Conservation (phyloP, 169 alveolate species). For the Perkinsus olseni region DNA sequence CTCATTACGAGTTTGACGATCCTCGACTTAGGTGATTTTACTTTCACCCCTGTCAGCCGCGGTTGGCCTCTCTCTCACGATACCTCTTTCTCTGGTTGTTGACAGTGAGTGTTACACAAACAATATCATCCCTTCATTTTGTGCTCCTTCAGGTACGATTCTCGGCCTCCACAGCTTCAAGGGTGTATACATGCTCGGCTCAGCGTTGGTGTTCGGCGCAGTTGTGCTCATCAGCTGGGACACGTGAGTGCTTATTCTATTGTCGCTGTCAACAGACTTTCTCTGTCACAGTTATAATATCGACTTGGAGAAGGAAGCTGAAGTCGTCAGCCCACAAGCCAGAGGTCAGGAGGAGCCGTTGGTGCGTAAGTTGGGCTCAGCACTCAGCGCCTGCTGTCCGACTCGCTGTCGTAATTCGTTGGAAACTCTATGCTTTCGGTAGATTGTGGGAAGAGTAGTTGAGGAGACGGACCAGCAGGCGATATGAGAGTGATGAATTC, state of each 20-base stretch:
- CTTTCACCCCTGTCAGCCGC: neutral
- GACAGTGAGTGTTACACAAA: neutral
- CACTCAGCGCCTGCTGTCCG: neutral
- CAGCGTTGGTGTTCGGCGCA: neutral
- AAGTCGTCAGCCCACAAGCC: neutral
- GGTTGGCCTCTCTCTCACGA: neutral
- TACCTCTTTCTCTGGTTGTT: neutral
- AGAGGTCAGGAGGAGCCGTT: neutral
- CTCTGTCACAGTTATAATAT: neutral
- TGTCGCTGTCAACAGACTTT: neutral
- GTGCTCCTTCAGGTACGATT: neutral
- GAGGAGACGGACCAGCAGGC: too few species aligned
- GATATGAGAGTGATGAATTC: too few species aligned
- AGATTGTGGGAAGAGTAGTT: too few species aligned
- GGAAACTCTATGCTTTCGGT: too few species aligned
- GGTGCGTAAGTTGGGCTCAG: neutral
- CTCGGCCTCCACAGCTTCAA: neutral
- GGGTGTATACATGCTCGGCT: neutral
- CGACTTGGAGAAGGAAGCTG: neutral
- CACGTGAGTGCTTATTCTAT: neutral
- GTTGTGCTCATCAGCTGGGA: neutral
- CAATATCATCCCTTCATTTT: neutral
- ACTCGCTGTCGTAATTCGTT: too few species aligned
- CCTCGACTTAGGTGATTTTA: neutral
- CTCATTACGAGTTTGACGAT: neutral